Evolutionary conservation across 306 rosid species (phyloP).

Genomic region (Leucaena leucocephala): DNA sequence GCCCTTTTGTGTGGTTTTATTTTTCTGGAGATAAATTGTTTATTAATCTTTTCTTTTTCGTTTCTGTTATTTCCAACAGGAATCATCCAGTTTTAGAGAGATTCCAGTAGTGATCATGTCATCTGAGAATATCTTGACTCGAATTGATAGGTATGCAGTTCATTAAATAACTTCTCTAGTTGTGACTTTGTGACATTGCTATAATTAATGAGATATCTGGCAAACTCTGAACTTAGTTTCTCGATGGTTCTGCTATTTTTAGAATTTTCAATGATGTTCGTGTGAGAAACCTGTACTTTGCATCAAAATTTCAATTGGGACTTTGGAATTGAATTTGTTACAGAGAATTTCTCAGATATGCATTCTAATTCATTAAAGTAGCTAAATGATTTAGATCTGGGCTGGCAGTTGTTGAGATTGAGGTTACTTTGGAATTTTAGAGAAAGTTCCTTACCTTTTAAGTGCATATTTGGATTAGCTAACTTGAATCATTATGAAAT

Average conservation of each 20-base stretch:
- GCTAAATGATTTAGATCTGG: neutral
- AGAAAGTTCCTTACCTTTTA: neutral
- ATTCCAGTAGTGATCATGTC: conserved; percentile 98
- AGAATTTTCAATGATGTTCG: neutral
- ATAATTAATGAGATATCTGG: neutral
- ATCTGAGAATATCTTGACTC: conserved; percentile 83
- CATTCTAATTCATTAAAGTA: neutral
- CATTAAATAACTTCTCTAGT: neutral
- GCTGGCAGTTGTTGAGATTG: neutral
- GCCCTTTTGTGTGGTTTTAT: neutral
- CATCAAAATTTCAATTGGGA: no score
- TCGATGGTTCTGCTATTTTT: neutral
- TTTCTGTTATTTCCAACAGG: conserved; percentile 60
- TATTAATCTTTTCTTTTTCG: neutral
- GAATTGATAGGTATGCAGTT: conserved; percentile 79
- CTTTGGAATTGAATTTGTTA: neutral
- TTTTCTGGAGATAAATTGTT: neutral
- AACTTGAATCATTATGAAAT: neutral
- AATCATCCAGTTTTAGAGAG: conserved; percentile 81
- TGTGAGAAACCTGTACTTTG: neutral
- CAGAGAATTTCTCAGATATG: neutral
- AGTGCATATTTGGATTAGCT: neutral
- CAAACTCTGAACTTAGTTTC: neutral
- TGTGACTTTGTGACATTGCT: neutral
- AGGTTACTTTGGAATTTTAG: neutral